These are phyloP conservation scores for Spergularia bocconei DNA, from an alignment of 148 eudicot genomes.

Conservation along the genomic window DNA sequence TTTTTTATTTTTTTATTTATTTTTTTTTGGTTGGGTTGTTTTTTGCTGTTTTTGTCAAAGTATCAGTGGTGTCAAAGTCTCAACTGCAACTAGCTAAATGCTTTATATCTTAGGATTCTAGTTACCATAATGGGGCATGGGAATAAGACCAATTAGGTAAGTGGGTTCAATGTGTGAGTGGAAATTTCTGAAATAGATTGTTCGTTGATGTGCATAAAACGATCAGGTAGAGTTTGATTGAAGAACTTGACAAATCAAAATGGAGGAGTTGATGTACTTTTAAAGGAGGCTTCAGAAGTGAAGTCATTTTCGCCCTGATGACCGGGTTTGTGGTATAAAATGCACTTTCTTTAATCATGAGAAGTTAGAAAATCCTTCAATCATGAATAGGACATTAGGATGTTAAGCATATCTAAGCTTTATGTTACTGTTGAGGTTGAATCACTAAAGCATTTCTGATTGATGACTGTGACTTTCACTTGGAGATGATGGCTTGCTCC, in stretches of 20 bases:
- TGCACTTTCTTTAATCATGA: slow-evolving; percentile 14
- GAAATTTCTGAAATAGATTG: slow-evolving; percentile 20
- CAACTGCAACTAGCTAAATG: not conserved
- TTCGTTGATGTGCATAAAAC: slow-evolving; percentile 14
- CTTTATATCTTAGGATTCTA: slow-evolving; percentile 11
- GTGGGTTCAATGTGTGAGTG: slow-evolving; percentile 17
- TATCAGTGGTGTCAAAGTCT: not conserved
- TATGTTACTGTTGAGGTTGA: slow-evolving; percentile 15
- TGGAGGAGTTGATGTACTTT: not conserved
- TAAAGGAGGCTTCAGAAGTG: slow-evolving; percentile 3
- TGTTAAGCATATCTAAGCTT: slow-evolving; percentile 3
- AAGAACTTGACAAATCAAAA: not conserved
- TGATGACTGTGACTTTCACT: slow-evolving; percentile 20
- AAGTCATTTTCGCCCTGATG: slow-evolving; percentile 5
- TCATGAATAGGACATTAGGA: not conserved
- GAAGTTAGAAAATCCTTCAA: not conserved
- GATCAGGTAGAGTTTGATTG: too few species aligned
- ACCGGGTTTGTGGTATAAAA: slow-evolving; percentile 15
- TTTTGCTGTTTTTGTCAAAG: not conserved
- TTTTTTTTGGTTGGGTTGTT: not conserved
- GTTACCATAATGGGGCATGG: slow-evolving; percentile 7
- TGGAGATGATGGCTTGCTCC: not conserved
- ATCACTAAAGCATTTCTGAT: slow-evolving; percentile 7
- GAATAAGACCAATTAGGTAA: not conserved
- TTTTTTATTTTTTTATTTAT: too few species aligned